Evolutionary conservation across 2,329 filamentous ascomycete genomes (phyloP), one percentile per base, ranked within the genome.

Genomic region (Diaporthe vaccinii): DNA sequence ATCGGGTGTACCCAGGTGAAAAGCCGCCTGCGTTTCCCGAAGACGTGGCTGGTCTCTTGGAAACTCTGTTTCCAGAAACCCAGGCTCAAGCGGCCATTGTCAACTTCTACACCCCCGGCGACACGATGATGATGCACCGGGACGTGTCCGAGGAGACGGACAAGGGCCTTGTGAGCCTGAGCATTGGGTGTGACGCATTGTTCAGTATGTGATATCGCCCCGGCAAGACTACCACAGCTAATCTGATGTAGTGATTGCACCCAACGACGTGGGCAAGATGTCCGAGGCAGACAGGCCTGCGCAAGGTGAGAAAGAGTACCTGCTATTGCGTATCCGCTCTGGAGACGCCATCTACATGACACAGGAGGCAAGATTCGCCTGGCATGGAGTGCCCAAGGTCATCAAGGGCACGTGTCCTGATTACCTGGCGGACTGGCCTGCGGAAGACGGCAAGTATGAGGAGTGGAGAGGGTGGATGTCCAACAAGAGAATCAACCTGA

Each of bases 321-420:
- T 93, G 7, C 84, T 92, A 2, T 81, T 98, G 49, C 88, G 93
- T 31, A 86, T 98, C 51, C 89, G 92, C 34, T 98, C 95, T 0
- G 96, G 97, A 0, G 96, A 98, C 85, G 95, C 92, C 0, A 91
- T 98, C 1, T 95, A 97, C 81, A 98, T 99, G 96, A 92, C 91
- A 68, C 90, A 93, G 28, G 88, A 91, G 75, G 93, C 94, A 5
- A 89, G 97, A 58, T 98, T 95, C 84, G 96, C 96, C 2, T 98
- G 96, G 96, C 97, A 98, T 85, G 96, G 94, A 17, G 95, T 98
- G 17, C 96, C 97, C 8, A 97, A 96, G 82, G 93, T 98, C 17
- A 81, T 98, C 49, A 89, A 91, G 62, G 90, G 86, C 1, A 98
- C 95, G 0, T 98, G 96, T 83, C 96, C 96, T 0, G 85, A 85